Evolutionary conservation across 2,329 filamentous ascomycete genomes (phyloP).

Genomic region (Harringtonia lauricola): DNA sequence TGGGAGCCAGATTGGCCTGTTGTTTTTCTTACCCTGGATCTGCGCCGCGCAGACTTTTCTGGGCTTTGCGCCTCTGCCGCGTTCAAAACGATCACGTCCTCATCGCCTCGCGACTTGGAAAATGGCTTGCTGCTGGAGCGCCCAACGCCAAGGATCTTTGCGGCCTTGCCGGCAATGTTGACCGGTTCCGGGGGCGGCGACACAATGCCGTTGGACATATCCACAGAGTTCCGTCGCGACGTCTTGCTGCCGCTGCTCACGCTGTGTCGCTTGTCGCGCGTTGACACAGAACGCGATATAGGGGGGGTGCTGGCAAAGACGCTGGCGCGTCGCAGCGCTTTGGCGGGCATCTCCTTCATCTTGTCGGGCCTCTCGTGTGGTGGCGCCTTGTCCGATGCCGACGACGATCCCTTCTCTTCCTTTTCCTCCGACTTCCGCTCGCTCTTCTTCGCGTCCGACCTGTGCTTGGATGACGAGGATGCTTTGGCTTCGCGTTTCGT

Average conservation of each 20-base stretch:
- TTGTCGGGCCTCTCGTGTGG: slow-evolving; percentile 17
- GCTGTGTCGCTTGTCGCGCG: slow-evolving; percentile 50
- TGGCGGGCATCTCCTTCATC: slow-evolving; percentile 32
- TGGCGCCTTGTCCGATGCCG: slow-evolving; percentile 47
- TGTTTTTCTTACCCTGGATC: slow-evolving; percentile 27
- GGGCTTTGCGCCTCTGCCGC: slow-evolving; percentile 24
- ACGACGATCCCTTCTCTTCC: slow-evolving; percentile 49
- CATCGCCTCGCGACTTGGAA: slow-evolving; percentile 18
- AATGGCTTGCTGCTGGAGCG: slow-evolving; percentile 25
- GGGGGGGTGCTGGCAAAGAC: slow-evolving; percentile 59
- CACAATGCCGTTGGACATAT: slow-evolving; percentile 51
- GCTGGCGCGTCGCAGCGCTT: slow-evolving; percentile 47
- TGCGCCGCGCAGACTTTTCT: slow-evolving; percentile 34
- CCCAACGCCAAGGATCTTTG: slow-evolving; percentile 58
- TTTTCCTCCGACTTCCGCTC: slow-evolving; percentile 43
- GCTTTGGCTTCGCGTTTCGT: slow-evolving; percentile 38
- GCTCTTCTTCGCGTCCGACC: slow-evolving; percentile 51
- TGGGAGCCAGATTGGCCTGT: no score
- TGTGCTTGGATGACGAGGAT: slow-evolving; percentile 48
- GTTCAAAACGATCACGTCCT: slow-evolving; percentile 38
- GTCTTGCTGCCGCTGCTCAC: slow-evolving; percentile 38
- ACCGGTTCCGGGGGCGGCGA: slow-evolving; percentile 64
- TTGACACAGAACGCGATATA: slow-evolving; percentile 58
- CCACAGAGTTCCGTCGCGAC: slow-evolving; percentile 59
- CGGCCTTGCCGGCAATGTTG: slow-evolving; percentile 63